These are phyloP conservation scores for Fomes fomentarius DNA, from an alignment of 1,284 basidiomycete species.

Conservation along the genomic window DNA sequence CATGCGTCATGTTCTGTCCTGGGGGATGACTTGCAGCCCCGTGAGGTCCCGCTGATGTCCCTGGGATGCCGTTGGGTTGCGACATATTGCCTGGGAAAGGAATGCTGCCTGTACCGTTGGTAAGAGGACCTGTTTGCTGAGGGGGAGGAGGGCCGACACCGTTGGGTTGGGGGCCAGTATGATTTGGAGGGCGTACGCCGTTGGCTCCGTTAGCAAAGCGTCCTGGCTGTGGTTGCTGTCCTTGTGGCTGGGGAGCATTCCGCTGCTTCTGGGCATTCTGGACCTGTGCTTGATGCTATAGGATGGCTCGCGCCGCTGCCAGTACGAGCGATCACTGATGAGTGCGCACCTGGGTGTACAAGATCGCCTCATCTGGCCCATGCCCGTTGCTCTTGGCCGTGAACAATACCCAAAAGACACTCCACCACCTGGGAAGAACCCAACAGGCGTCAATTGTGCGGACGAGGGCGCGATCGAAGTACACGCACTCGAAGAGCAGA, in stretches of 20 bases:
- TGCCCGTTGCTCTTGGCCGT: conserved; percentile 69
- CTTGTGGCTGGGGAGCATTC: neutral
- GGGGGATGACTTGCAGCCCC: conserved; percentile 24
- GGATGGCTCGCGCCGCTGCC: conserved; percentile 12
- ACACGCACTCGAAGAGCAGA: conserved; percentile 76
- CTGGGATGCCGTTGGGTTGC: conserved; percentile 42
- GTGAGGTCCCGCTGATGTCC: conserved; percentile 27
- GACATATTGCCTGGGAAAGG: conserved; percentile 20
- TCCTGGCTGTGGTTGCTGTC: conserved; percentile 1
- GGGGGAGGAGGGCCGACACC: conserved; percentile 36
- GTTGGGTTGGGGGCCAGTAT: conserved; percentile 30
- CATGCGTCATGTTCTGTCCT: conserved; percentile 19
- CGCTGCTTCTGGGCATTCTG: conserved; percentile 19
- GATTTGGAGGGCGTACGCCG: conserved; percentile 33
- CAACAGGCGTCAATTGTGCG: neutral
- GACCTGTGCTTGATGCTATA: conserved; percentile 33
- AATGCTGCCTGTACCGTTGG: conserved; percentile 36
- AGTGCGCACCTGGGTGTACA: conserved; percentile 66
- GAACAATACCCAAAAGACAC: conserved; percentile 83
- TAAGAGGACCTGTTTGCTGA: conserved; percentile 17
- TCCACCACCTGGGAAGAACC: conserved; percentile 70
- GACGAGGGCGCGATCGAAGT: neutral
- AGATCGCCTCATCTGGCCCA: conserved; percentile 67
- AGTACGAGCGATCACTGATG: neutral
- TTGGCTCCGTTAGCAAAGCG: conserved; percentile 41